These are phyloP conservation scores for Aureobasidium sp. DNA, from an alignment of 2,329 filamentous ascomycete genomes.

Conservation along the genomic window DNA sequence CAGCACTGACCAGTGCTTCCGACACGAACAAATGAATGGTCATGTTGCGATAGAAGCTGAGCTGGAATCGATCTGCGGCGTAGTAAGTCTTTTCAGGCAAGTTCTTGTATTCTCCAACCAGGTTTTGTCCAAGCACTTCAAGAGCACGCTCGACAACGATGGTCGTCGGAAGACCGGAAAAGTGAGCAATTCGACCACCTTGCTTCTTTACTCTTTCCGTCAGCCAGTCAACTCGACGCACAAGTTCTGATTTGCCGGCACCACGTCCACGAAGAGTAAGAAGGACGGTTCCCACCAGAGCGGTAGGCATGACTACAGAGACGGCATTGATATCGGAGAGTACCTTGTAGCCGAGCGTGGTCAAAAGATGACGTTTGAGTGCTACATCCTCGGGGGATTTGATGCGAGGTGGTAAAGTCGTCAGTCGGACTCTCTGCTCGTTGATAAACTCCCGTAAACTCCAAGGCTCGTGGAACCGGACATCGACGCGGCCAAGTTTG, in stretches of 20 bases:
- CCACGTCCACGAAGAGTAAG: slow-evolving; percentile 86
- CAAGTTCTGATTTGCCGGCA: slow-evolving; percentile 78
- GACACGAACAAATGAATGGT: slow-evolving; percentile 97
- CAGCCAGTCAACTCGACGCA: slow-evolving; percentile 85
- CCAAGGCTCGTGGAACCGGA: slow-evolving; percentile 95
- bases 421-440: slow-evolving; percentile 58
- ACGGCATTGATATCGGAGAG: slow-evolving; percentile 91
- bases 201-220: slow-evolving; percentile 73
- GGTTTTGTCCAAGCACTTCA: slow-evolving; percentile 81
- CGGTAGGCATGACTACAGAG: slow-evolving; percentile 96
- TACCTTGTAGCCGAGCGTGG: slow-evolving; percentile 86
- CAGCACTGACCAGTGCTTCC: slow-evolving; percentile 81
- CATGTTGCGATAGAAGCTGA: slow-evolving; percentile 99
- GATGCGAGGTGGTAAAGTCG: slow-evolving; percentile 32
- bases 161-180: slow-evolving; percentile 70
- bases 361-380: slow-evolving; percentile 60
- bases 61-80: slow-evolving; percentile 87
- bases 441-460: slow-evolving; percentile 75
- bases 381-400: slow-evolving; percentile 40
- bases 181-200: slow-evolving; percentile 88
- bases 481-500: slow-evolving; percentile 84
- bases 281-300: slow-evolving; percentile 87
- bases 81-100: slow-evolving; percentile 89
- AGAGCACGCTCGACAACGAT: slow-evolving; percentile 83
- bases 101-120: slow-evolving; percentile 73